Percentiles rank a stretch among this genome's conserved stretches.
Conservation (phyloP, 2,329 filamentous ascomycete species). For the Aspergillus sp. region DNA sequence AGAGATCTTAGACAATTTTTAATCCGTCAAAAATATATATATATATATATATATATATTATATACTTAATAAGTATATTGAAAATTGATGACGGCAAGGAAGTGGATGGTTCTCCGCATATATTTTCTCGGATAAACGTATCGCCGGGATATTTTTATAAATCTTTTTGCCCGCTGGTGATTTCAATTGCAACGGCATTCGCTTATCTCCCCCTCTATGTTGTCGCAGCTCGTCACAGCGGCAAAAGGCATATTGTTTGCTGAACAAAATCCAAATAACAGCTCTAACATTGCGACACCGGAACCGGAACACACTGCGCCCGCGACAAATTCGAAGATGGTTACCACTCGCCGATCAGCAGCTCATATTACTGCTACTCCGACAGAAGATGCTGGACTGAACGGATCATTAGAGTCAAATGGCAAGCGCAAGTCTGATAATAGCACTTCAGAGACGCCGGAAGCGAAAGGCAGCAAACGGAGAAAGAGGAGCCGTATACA, state of each 20-base stretch:
- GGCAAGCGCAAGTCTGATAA: slow-evolving; percentile 36
- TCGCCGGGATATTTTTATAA: slow-evolving; percentile 11
- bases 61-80: not conserved
- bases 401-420: slow-evolving; percentile 18
- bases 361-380: slow-evolving; percentile 20
- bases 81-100: not conserved
- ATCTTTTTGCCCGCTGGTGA: slow-evolving; percentile 6
- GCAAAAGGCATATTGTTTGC: slow-evolving; percentile 41
- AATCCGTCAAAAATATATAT: not conserved
- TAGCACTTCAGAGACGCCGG: slow-evolving; percentile 20
- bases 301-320: slow-evolving; percentile 4
- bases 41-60: not conserved
- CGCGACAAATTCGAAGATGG: slow-evolving; percentile 32
- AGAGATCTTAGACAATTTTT: not conserved
- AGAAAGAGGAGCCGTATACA: slow-evolving; percentile 30
- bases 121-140: slow-evolving; percentile 6
- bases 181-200: not conserved
- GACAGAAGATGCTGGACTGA: slow-evolving; percentile 15
- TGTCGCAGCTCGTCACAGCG: slow-evolving; percentile 42
- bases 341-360: slow-evolving; percentile 32
- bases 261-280: slow-evolving; percentile 20
- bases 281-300: slow-evolving; percentile 3
- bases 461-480: slow-evolving; percentile 33
- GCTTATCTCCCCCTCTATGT: slow-evolving; percentile 34
- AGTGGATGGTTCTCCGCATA: not conserved